phyloP scores from a whole-genome alignment of 2,329 filamentous ascomycete genomes.

The Penicillium verrucosum region DNA sequence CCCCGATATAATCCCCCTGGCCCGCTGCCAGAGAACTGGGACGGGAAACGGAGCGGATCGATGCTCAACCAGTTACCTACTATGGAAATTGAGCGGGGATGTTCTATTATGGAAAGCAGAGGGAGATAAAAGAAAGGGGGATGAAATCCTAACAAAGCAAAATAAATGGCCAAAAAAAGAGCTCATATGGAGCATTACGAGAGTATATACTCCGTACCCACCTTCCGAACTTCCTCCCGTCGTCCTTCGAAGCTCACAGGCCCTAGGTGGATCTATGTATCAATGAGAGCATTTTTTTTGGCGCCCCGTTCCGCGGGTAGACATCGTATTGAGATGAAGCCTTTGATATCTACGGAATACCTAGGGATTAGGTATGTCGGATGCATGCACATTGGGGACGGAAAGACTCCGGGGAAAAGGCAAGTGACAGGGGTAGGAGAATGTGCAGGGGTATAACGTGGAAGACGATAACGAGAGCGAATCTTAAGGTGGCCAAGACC shows the following conservation, averaged over 20 bases:
- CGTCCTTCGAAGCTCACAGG: constrained; percentile 4
- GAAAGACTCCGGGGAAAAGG: neutral
- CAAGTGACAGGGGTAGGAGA: neutral
- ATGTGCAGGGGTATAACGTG: neutral
- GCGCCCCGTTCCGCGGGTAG: constrained; percentile 20
- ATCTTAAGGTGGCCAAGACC: neutral
- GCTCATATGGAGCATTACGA: neutral
- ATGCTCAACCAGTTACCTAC: constrained; percentile 1
- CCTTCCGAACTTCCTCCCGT: constrained; percentile 4
- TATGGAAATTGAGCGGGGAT: neutral
- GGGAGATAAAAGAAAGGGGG: neutral
- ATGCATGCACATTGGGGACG: neutral
- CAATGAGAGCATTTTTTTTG: constrained; percentile 2
- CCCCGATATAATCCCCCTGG: constrained; percentile 1
- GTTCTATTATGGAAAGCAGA: neutral
- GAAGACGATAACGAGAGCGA: neutral
- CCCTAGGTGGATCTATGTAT: constrained; percentile 21
- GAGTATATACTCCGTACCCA: neutral
- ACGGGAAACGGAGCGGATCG: neutral
- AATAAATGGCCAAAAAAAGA: neutral
- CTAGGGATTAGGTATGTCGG: neutral
- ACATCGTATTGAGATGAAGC: neutral
- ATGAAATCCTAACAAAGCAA: neutral
- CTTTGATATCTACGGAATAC: neutral
- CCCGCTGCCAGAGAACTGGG: constrained; percentile 8